Conservation (phyloP, 1,284 basidiomycete species). For the Trametes versicolor region DNA sequence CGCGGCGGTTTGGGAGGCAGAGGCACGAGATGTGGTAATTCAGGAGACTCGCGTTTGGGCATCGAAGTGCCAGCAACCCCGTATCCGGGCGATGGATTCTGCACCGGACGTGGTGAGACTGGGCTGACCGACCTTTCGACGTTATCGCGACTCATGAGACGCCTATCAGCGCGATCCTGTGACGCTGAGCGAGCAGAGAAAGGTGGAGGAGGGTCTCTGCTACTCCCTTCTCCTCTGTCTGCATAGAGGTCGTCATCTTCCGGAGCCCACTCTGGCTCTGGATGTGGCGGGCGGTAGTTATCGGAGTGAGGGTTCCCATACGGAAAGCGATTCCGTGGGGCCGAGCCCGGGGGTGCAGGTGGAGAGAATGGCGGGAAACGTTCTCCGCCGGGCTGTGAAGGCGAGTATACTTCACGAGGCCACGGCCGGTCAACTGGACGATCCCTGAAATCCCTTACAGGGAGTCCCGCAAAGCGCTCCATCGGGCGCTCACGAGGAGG, state of each 20-base stretch:
- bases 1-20: constrained; percentile 21
- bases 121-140: constrained; percentile 33
- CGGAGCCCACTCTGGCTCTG: constrained; percentile 35
- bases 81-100: constrained; percentile 23
- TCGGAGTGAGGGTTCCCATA: constrained; percentile 38
- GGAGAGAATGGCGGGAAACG: constrained; percentile 39
- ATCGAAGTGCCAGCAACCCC: constrained; percentile 6
- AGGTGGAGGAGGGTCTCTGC: constrained; percentile 13
- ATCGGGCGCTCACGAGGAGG: constrained; percentile 23
- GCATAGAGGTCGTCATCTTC: constrained; percentile 29
- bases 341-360: constrained; percentile 20
- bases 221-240: constrained; percentile 22
- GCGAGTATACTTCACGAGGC: constrained; percentile 30
- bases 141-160: constrained; percentile 15
- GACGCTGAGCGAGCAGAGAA: constrained; percentile 18
- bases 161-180: constrained; percentile 21
- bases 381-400: constrained; percentile 33
- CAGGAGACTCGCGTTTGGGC: constrained; percentile 33
- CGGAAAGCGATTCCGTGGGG: constrained; percentile 33
- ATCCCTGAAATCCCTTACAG: constrained; percentile 23
- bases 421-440: constrained; percentile 27
- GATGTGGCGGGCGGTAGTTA: constrained; percentile 40
- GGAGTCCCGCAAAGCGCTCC: constrained; percentile 28
- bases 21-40: constrained; percentile 27
- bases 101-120: constrained; percentile 23